Percentiles rank a stretch among this genome's conserved stretches.
phyloP scores from a whole-genome alignment of 2,329 filamentous ascomycete genomes.

The Xylaria sp. region DNA sequence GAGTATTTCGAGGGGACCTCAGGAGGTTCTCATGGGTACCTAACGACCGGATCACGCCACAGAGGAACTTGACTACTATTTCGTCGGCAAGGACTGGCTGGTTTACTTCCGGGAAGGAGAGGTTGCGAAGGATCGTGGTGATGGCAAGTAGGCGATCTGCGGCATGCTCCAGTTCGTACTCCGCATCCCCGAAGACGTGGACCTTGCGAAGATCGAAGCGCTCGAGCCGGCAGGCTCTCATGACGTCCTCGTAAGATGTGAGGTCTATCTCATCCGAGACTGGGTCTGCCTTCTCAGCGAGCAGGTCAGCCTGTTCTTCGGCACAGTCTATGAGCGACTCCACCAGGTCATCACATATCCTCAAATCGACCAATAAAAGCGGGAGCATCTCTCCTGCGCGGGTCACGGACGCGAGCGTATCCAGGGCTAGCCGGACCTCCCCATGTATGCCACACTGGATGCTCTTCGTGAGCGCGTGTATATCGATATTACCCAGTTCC shows the following conservation, averaged over 20 bases:
- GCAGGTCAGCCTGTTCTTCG: slow-evolving; percentile 80
- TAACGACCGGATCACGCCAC: slow-evolving; percentile 80
- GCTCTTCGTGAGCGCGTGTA: slow-evolving; percentile 85
- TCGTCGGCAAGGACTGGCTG: slow-evolving; percentile 75
- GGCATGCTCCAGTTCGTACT: slow-evolving; percentile 82
- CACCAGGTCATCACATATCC: slow-evolving; percentile 82
- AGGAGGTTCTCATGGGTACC: slow-evolving; percentile 88
- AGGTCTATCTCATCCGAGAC: slow-evolving; percentile 86
- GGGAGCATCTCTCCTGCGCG: slow-evolving; percentile 64
- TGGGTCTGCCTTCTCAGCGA: slow-evolving; percentile 84
- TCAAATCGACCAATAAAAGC: slow-evolving; percentile 67
- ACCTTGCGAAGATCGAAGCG: slow-evolving; percentile 72
- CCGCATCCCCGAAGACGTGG: slow-evolving; percentile 71
- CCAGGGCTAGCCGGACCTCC: slow-evolving; percentile 87
- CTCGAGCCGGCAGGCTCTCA: slow-evolving; percentile 77
- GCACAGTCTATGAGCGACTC: slow-evolving; percentile 89
- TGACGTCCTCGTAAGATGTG: slow-evolving; percentile 82
- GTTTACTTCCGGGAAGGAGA: slow-evolving; percentile 81
- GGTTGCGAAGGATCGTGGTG: slow-evolving; percentile 87
- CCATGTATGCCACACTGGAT: slow-evolving; percentile 87
- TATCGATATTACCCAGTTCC: slow-evolving; percentile 86
- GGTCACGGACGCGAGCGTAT: slow-evolving; percentile 73
- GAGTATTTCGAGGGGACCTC: slow-evolving; percentile 77
- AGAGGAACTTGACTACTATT: slow-evolving; percentile 79
- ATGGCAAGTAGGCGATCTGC: slow-evolving; percentile 88